Evolutionary conservation across 2,329 filamentous ascomycete species (phyloP), one percentile per base, ranked within the genome.

Genomic region (Alternaria sp.): DNA sequence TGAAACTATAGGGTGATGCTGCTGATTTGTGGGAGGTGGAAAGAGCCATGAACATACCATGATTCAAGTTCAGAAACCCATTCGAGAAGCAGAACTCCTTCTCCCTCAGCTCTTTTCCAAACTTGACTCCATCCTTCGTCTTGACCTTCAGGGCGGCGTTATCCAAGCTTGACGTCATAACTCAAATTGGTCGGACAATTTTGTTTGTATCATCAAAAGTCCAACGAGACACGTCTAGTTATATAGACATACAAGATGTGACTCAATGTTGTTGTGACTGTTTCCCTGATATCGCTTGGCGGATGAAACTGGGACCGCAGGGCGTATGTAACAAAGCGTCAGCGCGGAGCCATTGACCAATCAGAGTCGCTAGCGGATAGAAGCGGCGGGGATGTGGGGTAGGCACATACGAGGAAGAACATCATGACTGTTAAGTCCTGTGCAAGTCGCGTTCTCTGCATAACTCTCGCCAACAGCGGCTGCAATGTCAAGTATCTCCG

Each of bases 61-160:
- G 91, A 78, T 96, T 96, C 57, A 96, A 82, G 74, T 93, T 94
- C 55, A 83, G 85, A 77, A 88, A 93, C n/a, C 83, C 83, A 0
- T 87, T 84, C 51, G 89, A 87, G 63, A 94, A 87, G n/a, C 88
- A 80, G 76, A 95, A 96, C 41, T 92, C 85, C 65, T 89, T 85
- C 55, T 74, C 71, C 61, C 85, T 84, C 71, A 91, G 80, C 33
- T 82, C 78, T 59, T 81, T 83, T 14, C 87, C 87, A 71, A 88
- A 89, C 65, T 61, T 69, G 6, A 71, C 60, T 8, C 70, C 70
- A 50, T 70, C 63, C 26, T 70, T 71, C 37, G 72, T 70, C 61
- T 59, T 64, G 8, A 68, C 45, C 5, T 65, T 58, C 60, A 72
- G 45, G 21, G 54, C 58, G n/a, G 61, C 37, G n/a, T 47, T 54